phyloP scores from a whole-genome alignment of 2,329 filamentous ascomycete species.

The Xylaria hypoxylon region DNA sequence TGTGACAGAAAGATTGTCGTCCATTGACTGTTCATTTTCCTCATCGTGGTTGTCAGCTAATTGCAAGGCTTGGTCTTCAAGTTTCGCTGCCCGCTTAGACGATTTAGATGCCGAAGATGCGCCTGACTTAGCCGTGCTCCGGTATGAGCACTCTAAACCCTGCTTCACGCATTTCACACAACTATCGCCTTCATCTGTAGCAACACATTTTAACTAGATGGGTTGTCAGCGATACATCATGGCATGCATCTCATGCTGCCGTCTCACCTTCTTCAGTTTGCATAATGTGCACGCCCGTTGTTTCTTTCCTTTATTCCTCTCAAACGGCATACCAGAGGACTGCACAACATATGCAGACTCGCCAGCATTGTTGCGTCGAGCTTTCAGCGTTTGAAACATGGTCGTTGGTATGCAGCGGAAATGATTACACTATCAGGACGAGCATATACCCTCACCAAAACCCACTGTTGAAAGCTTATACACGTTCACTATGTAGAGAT shows the following conservation, averaged over 20 bases:
- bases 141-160: conserved; percentile 20
- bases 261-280: conserved; percentile 15
- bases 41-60: neutral
- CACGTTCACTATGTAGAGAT: conserved; percentile 2
- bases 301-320: conserved; percentile 16
- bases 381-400: conserved; percentile 28
- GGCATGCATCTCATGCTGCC: neutral
- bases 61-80: neutral
- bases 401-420: neutral
- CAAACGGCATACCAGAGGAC: conserved; percentile 24
- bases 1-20: neutral
- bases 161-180: conserved; percentile 16
- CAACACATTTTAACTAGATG: conserved; percentile 5
- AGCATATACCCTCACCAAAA: neutral
- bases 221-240: conserved; percentile 6
- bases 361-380: conserved; percentile 20
- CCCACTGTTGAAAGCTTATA: conserved; percentile 6
- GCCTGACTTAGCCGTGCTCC: neutral
- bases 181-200: conserved; percentile 6
- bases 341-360: conserved; percentile 24
- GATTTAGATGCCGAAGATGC: neutral
- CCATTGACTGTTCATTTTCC: neutral
- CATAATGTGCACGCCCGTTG: conserved; percentile 21
- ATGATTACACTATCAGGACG: conserved; percentile 11
- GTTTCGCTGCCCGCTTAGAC: conserved; percentile 1